Conservation (phyloP, 2,329 filamentous ascomycete species). For the Cryphonectria nitschkei region DNA sequence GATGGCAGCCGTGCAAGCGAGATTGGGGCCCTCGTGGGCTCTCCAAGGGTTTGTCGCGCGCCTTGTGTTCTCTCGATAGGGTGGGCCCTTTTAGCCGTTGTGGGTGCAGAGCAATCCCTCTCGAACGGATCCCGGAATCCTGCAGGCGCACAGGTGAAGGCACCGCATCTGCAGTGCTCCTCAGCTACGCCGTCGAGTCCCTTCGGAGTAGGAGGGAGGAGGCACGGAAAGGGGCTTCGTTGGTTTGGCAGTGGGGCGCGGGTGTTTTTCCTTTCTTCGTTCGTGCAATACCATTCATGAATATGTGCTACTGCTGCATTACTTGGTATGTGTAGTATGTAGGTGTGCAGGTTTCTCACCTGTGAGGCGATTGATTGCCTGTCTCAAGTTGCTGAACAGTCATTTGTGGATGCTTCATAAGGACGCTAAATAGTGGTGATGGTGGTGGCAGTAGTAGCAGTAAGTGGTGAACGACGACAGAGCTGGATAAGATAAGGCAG, state of each 20-base stretch:
- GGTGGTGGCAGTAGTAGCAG: neutral
- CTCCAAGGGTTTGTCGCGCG: neutral
- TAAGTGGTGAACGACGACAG: neutral
- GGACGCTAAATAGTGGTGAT: neutral
- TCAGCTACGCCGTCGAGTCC: neutral
- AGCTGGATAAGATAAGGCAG: neutral
- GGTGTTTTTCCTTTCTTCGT: too few species aligned
- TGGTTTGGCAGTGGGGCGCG: neutral
- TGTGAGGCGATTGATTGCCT: neutral
- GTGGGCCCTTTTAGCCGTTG: neutral
- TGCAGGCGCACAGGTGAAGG: conserved; percentile 4
- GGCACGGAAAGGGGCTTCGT: neutral
- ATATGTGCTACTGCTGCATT: neutral
- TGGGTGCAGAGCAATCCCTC: conserved; percentile 1
- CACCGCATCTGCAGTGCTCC: neutral
- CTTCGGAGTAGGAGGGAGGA: neutral
- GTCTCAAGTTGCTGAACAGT: neutral
- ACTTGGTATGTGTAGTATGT: neutral
- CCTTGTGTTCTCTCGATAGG: neutral
- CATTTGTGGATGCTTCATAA: neutral
- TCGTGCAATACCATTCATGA: too few species aligned
- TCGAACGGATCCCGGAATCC: conserved; percentile 5
- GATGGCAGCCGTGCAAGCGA: conserved; percentile 1
- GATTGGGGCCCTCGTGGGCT: neutral
- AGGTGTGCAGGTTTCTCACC: neutral